Conservation (phyloP, 495 filamentous ascomycete genomes). For the Penicillium maclennaniae region DNA sequence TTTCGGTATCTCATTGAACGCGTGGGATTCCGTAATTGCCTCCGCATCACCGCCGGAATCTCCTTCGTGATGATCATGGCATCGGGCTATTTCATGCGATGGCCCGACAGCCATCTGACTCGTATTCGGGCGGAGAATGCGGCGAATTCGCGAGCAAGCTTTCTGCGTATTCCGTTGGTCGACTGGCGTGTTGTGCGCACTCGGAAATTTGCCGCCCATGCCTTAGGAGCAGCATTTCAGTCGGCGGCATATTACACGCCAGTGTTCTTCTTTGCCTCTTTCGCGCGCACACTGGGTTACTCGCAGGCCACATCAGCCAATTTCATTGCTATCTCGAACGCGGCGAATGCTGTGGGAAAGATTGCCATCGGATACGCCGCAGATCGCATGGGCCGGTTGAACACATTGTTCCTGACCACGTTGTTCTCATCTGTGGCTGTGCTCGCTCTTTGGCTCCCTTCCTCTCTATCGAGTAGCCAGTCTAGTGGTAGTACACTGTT, state of each 20-base stretch:
- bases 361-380: constrained; percentile 23
- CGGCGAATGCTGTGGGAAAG: constrained; percentile 26
- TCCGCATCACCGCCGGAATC: constrained; percentile 35
- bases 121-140: constrained; percentile 25
- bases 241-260: constrained; percentile 40
- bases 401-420: constrained; percentile 36
- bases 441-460: constrained; percentile 39
- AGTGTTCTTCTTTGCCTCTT: constrained; percentile 38
- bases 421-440: constrained; percentile 33
- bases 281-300: constrained; percentile 37
- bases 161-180: constrained; percentile 26
- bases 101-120: constrained; percentile 25
- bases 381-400: constrained; percentile 50
- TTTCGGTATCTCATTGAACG: constrained; percentile 23
- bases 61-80: constrained; percentile 24
- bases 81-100: constrained; percentile 25
- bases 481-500: constrained; percentile 27
- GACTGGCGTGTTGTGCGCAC: constrained; percentile 29
- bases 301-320: constrained; percentile 31
- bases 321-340: constrained; percentile 32
- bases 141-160: not conserved
- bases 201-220: constrained; percentile 33
- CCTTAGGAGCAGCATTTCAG: constrained; percentile 30
- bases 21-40: constrained; percentile 37
- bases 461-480: constrained; percentile 18